phyloP scores from a whole-genome alignment of 345 rosid genomes.

The Salix purpurea region DNA sequence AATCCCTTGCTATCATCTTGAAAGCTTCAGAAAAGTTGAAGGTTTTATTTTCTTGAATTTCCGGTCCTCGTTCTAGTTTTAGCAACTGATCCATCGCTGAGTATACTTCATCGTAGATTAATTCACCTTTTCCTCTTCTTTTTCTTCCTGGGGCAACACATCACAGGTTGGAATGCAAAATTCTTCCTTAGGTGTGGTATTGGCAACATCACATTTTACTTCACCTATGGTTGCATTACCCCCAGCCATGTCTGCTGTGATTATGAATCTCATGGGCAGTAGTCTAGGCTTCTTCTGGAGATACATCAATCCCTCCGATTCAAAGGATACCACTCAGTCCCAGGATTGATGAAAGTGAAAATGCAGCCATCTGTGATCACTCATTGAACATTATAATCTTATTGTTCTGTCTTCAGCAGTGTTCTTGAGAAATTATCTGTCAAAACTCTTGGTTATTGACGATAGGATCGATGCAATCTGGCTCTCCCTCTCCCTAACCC shows the following conservation, averaged over 20 bases:
- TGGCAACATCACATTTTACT: slow-evolving; percentile 59
- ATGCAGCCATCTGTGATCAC: neutral
- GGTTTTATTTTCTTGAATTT: neutral
- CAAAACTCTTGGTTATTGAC: too few species aligned
- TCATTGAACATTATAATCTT: neutral
- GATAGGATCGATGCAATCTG: too few species aligned
- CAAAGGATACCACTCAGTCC: neutral
- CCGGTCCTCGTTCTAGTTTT: neutral
- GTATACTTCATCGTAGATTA: neutral
- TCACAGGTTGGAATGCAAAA: slow-evolving; percentile 72
- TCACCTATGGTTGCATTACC: slow-evolving; percentile 58
- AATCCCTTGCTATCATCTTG: neutral
- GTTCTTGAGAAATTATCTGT: neutral
- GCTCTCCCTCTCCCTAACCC: too few species aligned
- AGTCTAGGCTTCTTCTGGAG: slow-evolving; percentile 53
- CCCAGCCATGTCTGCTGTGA: slow-evolving; percentile 55
- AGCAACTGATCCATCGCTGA: neutral
- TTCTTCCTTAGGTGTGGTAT: slow-evolving; percentile 60
- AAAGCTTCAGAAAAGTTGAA: neutral
- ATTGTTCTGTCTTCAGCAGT: neutral
- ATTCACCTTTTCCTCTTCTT: neutral
- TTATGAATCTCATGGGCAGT: slow-evolving; percentile 72
- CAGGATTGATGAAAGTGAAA: slow-evolving; percentile 8
- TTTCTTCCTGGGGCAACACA: too few species aligned
- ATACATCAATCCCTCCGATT: slow-evolving; percentile 27